A percentile compares a stretch with the other conserved stretches of the same genome.
These are phyloP conservation scores for Mycena chlorophos DNA, from an alignment of 768 basidiomycete genomes.

Conservation along the genomic window DNA sequence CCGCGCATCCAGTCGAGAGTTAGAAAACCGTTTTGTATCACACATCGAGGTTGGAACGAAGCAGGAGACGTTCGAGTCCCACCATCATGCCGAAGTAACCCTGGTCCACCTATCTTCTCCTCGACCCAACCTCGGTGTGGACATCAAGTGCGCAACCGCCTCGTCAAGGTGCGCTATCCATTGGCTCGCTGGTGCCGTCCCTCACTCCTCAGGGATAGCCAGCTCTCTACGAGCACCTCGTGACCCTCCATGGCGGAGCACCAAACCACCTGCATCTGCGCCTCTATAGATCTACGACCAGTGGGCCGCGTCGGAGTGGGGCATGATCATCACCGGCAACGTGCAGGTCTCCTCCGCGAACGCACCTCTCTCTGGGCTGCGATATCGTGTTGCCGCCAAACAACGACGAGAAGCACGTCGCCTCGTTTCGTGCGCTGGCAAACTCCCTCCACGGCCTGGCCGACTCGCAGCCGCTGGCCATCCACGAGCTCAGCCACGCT, in stretches of 20 bases:
- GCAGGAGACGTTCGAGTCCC: too few relatives aligned
- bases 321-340: conserved; percentile 87
- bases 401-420: conserved; percentile 43
- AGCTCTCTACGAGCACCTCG: conserved; percentile 88
- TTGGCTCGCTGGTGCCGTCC: background rate
- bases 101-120: conserved; percentile 29
- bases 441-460: conserved; percentile 46
- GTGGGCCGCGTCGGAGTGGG: conserved; percentile 82
- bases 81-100: background rate
- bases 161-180: conserved; percentile 48
- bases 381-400: conserved; percentile 62
- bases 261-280: conserved; percentile 64
- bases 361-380: conserved; percentile 70
- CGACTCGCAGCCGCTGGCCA: conserved; percentile 43
- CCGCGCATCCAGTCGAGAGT: too few relatives aligned
- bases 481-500: conserved; percentile 83
- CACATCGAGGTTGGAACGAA: too few relatives aligned
- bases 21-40: too few relatives aligned
- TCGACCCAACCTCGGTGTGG: conserved; percentile 43
- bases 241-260: conserved; percentile 61
- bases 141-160: conserved; percentile 43
- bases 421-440: conserved; percentile 54
- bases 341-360: conserved; percentile 62
- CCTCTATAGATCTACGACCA: conserved; percentile 70
- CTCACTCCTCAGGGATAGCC: conserved; percentile 55